phyloP scores from a whole-genome alignment of 306 rosid genomes.

The Cicer yamashitae region DNA sequence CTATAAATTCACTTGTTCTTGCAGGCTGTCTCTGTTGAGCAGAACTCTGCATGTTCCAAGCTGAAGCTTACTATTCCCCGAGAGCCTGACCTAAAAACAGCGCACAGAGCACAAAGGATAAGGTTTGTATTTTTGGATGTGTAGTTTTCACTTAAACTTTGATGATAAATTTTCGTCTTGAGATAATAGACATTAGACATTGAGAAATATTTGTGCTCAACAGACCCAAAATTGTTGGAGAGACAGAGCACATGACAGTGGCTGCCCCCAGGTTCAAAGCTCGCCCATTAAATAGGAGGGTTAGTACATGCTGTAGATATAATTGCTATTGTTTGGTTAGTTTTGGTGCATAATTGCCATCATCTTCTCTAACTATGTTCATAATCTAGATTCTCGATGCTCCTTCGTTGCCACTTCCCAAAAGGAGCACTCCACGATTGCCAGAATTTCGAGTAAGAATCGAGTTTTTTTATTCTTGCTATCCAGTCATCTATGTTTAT shows the following conservation, averaged over 20 bases:
- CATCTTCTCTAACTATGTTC: conserved; percentile 41
- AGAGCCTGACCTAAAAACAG: conserved; percentile 93
- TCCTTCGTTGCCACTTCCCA: conserved; percentile 80
- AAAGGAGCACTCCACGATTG: conserved; percentile 79
- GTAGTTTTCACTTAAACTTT: conserved; percentile 39
- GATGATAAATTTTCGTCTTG: conserved; percentile 17
- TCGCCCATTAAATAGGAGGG: conserved; percentile 96
- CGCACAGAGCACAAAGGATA: conserved; percentile 77
- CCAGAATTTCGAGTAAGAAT: conserved; percentile 89
- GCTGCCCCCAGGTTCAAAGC: conserved; percentile 79
- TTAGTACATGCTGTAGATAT: conserved; percentile 52
- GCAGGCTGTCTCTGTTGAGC: conserved; percentile 70
- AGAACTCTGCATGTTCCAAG: conserved; percentile 54
- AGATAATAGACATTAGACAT: conserved; percentile 27
- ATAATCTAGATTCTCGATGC: conserved; percentile 79
- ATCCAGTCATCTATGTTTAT: conserved; percentile 9
- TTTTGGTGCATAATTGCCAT: conserved; percentile 31
- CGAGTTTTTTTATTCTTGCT: conserved; percentile 17
- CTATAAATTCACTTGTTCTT: conserved; percentile 38
- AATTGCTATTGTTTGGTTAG: conserved; percentile 33
- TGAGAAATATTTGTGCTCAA: conserved; percentile 34
- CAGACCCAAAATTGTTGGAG: conserved; percentile 68
- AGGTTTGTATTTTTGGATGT: conserved; percentile 60
- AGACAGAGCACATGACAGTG: conserved; percentile 52
- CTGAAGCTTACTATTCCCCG: conserved; percentile 85